A percentile compares a stretch with the other conserved stretches of the same genome.
phyloP scores from a whole-genome alignment of 805 yeast genomes.

The Saturnispora sekii region DNA sequence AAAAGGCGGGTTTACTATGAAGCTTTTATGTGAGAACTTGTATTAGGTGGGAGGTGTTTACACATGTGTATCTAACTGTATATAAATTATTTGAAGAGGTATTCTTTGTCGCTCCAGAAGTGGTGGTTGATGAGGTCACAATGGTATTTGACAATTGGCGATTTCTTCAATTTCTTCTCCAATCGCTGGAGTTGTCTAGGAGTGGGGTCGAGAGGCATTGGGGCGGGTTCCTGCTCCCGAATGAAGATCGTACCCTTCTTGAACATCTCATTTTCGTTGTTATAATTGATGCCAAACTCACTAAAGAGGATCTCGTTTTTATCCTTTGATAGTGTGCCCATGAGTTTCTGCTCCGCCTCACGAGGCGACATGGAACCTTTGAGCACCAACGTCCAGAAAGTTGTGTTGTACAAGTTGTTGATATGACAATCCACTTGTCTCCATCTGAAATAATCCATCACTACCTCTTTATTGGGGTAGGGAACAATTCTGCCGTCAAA shows the following conservation, averaged over 20 bases:
- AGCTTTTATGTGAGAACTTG: too few relatives aligned
- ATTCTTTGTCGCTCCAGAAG: slow-evolving; percentile 50
- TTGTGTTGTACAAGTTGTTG: slow-evolving; percentile 85
- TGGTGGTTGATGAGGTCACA: slow-evolving; percentile 53
- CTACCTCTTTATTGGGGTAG: slow-evolving; percentile 54
- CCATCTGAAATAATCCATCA: slow-evolving; percentile 87
- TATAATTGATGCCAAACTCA: slow-evolving; percentile 78
- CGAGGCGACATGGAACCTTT: slow-evolving; percentile 61
- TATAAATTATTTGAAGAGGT: slow-evolving; percentile 14
- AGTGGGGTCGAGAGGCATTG: slow-evolving; percentile 1
- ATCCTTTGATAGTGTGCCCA: slow-evolving; percentile 73
- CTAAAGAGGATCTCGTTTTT: slow-evolving; percentile 81
- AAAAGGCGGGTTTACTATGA: slow-evolving; percentile 61
- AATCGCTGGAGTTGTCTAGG: slow-evolving; percentile 19
- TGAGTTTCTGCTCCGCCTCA: slow-evolving; percentile 69
- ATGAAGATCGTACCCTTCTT: slow-evolving; percentile 70
- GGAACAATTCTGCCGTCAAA: slow-evolving; percentile 88
- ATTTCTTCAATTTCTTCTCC: slow-evolving; percentile 40
- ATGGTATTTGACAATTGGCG: slow-evolving; percentile 37
- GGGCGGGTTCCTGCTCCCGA: slow-evolving; percentile 48
- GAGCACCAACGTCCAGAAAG: slow-evolving; percentile 78
- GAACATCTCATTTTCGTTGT: slow-evolving; percentile 79
- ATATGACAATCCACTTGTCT: slow-evolving; percentile 95
- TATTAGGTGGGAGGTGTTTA: too few relatives aligned
- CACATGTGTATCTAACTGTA: too few relatives aligned